These are phyloP conservation scores for Cicer arietinum DNA, from an alignment of 306 rosid species.

Conservation along the genomic window DNA sequence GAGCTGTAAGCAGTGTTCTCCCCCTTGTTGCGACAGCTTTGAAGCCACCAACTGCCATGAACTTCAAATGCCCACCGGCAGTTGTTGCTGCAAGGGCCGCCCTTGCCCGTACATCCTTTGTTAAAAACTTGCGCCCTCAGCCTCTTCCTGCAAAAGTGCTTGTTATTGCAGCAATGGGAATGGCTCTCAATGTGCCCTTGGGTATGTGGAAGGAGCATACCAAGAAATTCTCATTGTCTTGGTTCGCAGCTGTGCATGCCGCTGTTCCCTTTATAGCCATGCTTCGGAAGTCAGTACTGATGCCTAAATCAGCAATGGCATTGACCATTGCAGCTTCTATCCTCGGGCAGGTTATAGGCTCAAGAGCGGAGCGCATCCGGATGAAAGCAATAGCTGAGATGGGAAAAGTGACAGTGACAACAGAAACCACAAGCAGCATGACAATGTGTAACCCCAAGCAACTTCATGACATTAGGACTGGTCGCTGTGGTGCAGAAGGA, in stretches of 20 bases:
- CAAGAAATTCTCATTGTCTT: constrained; percentile 65
- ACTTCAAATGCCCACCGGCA: constrained; percentile 76
- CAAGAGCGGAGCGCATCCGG: constrained; percentile 75
- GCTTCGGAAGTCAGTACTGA: constrained; percentile 80
- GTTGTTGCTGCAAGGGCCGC: constrained; percentile 91
- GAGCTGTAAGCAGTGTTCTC: constrained; percentile 73
- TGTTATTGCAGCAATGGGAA: constrained; percentile 79
- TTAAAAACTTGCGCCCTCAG: constrained; percentile 82
- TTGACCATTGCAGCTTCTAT: constrained; percentile 81
- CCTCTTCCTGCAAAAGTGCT: constrained; percentile 87
- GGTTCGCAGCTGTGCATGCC: constrained; percentile 87
- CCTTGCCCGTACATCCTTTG: constrained; percentile 77
- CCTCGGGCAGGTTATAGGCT: constrained; percentile 84
- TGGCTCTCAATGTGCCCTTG: constrained; percentile 80
- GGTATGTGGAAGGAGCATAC: constrained; percentile 93
- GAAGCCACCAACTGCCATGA: constrained; percentile 74
- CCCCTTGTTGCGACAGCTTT: constrained; percentile 76
- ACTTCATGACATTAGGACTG: constrained; percentile 42
- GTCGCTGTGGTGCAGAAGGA: constrained; percentile 58
- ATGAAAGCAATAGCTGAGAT: constrained; percentile 65
- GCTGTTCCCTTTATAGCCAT: constrained; percentile 86
- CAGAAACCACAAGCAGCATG: constrained; percentile 40
- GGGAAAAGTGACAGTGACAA: constrained; percentile 43
- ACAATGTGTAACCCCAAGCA: constrained; percentile 37
- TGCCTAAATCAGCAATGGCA: constrained; percentile 90